Conservation (phyloP, 352 stramenopile species). For the Phytopythium aichiense region DNA sequence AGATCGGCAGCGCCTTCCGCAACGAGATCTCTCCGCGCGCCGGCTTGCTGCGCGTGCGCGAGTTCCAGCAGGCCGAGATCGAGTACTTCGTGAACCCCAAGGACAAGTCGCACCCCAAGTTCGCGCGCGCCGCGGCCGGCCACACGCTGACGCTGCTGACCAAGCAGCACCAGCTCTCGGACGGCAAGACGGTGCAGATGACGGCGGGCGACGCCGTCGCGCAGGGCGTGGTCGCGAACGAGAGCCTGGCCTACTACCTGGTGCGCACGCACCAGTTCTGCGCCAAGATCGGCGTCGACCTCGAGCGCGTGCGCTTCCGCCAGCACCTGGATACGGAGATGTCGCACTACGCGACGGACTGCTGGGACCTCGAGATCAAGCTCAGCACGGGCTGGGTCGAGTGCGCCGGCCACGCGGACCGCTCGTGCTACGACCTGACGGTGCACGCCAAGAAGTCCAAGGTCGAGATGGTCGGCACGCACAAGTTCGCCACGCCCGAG, state of each 20-base stretch:
- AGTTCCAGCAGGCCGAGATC: slow-evolving; percentile 99
- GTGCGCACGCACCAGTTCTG: slow-evolving; percentile 96
- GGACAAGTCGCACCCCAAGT: slow-evolving; percentile 98
- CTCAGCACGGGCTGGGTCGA: slow-evolving; percentile 98
- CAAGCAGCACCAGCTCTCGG: slow-evolving; percentile 94
- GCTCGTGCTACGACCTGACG: slow-evolving; percentile 97
- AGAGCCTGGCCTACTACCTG: slow-evolving; percentile 99
- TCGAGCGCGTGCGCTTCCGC: slow-evolving; percentile 94
- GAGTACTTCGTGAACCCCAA: slow-evolving; percentile 99
- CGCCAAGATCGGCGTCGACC: slow-evolving; percentile 93
- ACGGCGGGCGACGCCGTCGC: slow-evolving; percentile 90
- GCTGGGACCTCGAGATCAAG: slow-evolving; percentile 99
- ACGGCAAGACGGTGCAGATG: slow-evolving; percentile 95
- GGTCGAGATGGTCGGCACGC: slow-evolving; percentile 85
- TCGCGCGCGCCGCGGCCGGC: slow-evolving; percentile 85
- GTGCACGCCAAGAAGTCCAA: slow-evolving; percentile 88
- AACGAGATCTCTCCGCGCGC: slow-evolving; percentile 97
- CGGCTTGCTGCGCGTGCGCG: slow-evolving; percentile 96
- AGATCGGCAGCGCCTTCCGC: slow-evolving; percentile 88
- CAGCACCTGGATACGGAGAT: slow-evolving; percentile 99
- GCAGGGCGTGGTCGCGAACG: slow-evolving; percentile 95
- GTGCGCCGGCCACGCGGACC: slow-evolving; percentile 98
- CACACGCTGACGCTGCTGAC: slow-evolving; percentile 89
- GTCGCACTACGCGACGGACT: slow-evolving; percentile 99
- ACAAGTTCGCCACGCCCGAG: slow-evolving; percentile 91